Conservation (phyloP, 805 yeast genomes). For the Naumovozyma baii region DNA sequence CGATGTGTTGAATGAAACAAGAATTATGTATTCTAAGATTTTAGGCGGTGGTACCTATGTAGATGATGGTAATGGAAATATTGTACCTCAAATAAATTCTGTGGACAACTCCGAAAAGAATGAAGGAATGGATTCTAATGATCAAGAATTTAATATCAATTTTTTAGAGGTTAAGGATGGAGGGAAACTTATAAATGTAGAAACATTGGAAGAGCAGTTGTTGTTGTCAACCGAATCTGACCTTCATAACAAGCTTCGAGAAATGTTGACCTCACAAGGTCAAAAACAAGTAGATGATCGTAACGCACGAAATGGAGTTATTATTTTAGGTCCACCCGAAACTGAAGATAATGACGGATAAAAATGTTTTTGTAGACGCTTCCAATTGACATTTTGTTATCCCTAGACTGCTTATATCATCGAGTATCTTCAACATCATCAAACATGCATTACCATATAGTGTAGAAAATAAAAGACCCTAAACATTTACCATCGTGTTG, state of each 20-base stretch:
- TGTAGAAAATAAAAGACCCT: too few relatives aligned
- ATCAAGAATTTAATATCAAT: background rate
- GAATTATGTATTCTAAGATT: constrained; percentile 27
- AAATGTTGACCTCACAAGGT: constrained; percentile 19
- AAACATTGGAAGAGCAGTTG: constrained; percentile 14
- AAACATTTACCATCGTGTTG: too few relatives aligned
- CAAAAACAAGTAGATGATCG: constrained; percentile 21
- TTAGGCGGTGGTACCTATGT: constrained; percentile 26
- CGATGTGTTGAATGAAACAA: constrained; percentile 24
- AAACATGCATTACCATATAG: too few relatives aligned
- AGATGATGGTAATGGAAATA: constrained; percentile 20
- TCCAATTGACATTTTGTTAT: too few relatives aligned
- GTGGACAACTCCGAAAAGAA: constrained; percentile 1
- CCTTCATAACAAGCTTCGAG: constrained; percentile 22
- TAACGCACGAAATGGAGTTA: constrained; percentile 27
- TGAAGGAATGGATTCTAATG: background rate
- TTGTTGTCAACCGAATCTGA: constrained; percentile 22
- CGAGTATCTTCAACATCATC: too few relatives aligned
- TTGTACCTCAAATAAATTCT: constrained; percentile 15
- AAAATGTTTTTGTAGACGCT: background rate
- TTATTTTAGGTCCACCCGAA: constrained; percentile 26
- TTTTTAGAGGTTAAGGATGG: constrained; percentile 4
- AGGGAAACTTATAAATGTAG: constrained; percentile 14
- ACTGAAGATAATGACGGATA: background rate
- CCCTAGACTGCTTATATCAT: too few relatives aligned